phyloP scores from a whole-genome alignment of 2,329 filamentous ascomycete species.

The Ceratocystis colombiana region DNA sequence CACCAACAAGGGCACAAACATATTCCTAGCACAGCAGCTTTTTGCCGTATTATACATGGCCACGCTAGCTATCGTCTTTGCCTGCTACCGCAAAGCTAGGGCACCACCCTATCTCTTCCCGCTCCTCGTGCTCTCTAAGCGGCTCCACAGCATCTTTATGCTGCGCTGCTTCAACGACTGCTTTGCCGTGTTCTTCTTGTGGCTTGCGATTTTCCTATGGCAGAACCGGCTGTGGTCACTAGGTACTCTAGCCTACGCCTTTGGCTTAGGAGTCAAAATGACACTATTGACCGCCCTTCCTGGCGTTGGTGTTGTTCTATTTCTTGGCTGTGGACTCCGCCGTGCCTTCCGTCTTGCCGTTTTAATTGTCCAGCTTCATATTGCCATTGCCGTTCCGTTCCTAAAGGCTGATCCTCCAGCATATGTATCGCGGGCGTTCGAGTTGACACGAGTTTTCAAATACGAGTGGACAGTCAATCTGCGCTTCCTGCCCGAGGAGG shows the following conservation, averaged over 20 bases:
- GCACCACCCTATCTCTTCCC: slow-evolving; percentile 82
- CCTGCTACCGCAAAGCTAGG: slow-evolving; percentile 66
- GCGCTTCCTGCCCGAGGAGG: slow-evolving; percentile 80
- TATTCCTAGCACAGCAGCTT: slow-evolving; percentile 69
- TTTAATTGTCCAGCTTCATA: slow-evolving; percentile 68
- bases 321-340: slow-evolving; percentile 61
- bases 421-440: slow-evolving; percentile 77
- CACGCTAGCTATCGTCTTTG: slow-evolving; percentile 66
- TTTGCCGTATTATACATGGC: slow-evolving; percentile 72
- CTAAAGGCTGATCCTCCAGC: slow-evolving; percentile 52
- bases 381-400: slow-evolving; percentile 59
- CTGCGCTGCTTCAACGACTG: slow-evolving; percentile 94
- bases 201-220: slow-evolving; percentile 66
- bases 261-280: slow-evolving; percentile 92
- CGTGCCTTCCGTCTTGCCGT: slow-evolving; percentile 59
- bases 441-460: slow-evolving; percentile 80
- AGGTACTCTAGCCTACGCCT: slow-evolving; percentile 62
- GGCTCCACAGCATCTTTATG: slow-evolving; percentile 86
- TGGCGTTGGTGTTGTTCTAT: slow-evolving; percentile 64
- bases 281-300: slow-evolving; percentile 73
- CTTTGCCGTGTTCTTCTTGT: slow-evolving; percentile 75
- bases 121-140: slow-evolving; percentile 77
- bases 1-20: slow-evolving; percentile 65
- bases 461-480: slow-evolving; percentile 99
- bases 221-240: slow-evolving; percentile 65